Base-by-base conservation (phyloP, 306 rosid genomes). In the Ormosia semicastrata region DNA sequence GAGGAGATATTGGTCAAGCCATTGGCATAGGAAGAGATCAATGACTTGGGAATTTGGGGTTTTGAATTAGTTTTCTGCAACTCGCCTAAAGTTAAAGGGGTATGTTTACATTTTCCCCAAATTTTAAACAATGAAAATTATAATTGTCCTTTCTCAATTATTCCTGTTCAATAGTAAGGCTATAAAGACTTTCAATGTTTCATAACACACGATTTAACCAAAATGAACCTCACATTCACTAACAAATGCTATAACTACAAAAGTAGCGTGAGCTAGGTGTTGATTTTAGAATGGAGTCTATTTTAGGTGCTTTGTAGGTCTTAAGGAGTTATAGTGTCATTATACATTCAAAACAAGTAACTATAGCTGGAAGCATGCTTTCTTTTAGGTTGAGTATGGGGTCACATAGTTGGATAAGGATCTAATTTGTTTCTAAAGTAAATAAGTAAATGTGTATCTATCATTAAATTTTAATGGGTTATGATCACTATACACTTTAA, bases 131-230 rank as follows among this genome's bases (percentile, higher is more conserved):
- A 43, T 41, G 76, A 46, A 18, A 73, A 32, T 24, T 59, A 40
- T 67, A 66, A 70, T 63, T 65, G 11, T 50, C 81, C 17, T 30
- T n/a, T 68, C 49, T 63, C 11, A 50, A 33, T 59, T 76, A 7
- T 64, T 80, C 52, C n/a, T 76, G 64, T 84, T 78, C 77, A 95
- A 97, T 97, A 83, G 97, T 95, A 71, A 98, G 36, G 54, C 64
- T 71, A 39, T 52, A 40, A 62, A 36, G 44, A 78, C 37, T 43
- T 60, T 47, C 73, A 67, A 14, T 41, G 64, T 69, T 68, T 66
- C 73, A 60, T 64, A 58, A 8, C 11, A 30, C 58, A 70, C 8
- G 30, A 74, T 68, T 44, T 58, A 75, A 76, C 47, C 41, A 57
- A 62, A 50, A 41, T 43, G 56, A 44, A 39, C 46, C 85, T 24